Percentiles rank a stretch among this genome's conserved stretches.
Evolutionary conservation across 495 filamentous ascomycete genomes (phyloP).

Genomic region (Tirmania nivea): DNA sequence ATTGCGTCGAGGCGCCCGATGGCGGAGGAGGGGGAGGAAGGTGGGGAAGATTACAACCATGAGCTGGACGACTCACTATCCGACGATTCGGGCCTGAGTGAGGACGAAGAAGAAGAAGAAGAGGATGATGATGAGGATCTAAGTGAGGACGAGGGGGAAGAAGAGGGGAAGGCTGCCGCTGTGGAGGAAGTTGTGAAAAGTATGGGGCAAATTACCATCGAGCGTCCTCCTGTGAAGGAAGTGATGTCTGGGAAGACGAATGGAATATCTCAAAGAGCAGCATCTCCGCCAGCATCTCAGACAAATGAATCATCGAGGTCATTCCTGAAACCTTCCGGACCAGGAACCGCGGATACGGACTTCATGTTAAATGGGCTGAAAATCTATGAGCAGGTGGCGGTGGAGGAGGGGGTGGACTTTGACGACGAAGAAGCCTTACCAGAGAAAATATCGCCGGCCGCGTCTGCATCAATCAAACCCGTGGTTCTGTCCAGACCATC

Average conservation of each 20-base stretch:
- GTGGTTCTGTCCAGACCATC: slow-evolving; percentile 13
- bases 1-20: not conserved
- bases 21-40: not conserved
- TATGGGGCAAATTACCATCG: not conserved
- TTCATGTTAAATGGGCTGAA: slow-evolving; percentile 72
- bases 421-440: slow-evolving; percentile 30
- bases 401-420: slow-evolving; percentile 40
- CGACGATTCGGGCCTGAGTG: slow-evolving; percentile 15
- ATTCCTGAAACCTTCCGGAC: slow-evolving; percentile 1
- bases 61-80: slow-evolving; percentile 10
- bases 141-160: slow-evolving; percentile 12
- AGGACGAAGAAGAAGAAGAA: slow-evolving; percentile 7
- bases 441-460: slow-evolving; percentile 18
- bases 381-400: slow-evolving; percentile 34
- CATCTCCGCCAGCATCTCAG: slow-evolving; percentile 9
- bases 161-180: slow-evolving; percentile 5
- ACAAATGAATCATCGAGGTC: not conserved
- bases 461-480: slow-evolving; percentile 10
- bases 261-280: not conserved
- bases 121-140: slow-evolving; percentile 9
- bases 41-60: not conserved
- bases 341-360: slow-evolving; percentile 48
- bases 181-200: slow-evolving; percentile 2
- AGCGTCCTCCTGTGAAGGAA: not conserved
- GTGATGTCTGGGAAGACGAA: not conserved